phyloP scores from a whole-genome alignment of 2,329 filamentous ascomycete species.

The Akanthomyces uredinophilus region DNA sequence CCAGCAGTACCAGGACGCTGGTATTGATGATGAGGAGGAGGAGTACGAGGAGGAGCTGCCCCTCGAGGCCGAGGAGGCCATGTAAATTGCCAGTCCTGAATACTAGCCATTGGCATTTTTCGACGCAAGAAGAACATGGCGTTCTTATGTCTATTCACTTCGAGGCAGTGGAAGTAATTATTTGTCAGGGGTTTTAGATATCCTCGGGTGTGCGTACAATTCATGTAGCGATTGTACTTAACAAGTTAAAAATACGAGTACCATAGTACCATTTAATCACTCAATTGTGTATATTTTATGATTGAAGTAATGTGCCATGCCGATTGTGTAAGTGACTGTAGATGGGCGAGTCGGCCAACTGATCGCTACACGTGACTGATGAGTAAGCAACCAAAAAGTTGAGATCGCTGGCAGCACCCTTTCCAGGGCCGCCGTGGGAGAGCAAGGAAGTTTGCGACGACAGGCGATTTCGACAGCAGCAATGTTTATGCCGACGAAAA shows the following conservation, averaged over 20 bases:
- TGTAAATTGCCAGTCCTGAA: constrained; percentile 25
- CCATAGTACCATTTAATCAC: constrained; percentile 24
- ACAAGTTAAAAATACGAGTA: constrained; percentile 27
- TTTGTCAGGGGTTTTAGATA: constrained; percentile 34
- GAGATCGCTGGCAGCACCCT: neutral
- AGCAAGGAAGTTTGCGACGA: constrained; percentile 8
- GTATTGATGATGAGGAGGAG: constrained; percentile 87
- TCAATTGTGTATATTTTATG: neutral
- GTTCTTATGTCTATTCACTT: constrained; percentile 19
- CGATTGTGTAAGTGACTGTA: constrained; percentile 7
- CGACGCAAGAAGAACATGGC: neutral
- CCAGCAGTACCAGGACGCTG: constrained; percentile 99
- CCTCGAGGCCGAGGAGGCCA: constrained; percentile 60
- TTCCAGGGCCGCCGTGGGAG: constrained; percentile 1
- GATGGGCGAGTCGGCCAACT: neutral
- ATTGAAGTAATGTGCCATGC: neutral
- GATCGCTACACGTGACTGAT: constrained; percentile 26
- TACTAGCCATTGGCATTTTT: constrained; percentile 6
- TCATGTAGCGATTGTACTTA: constrained; percentile 28
- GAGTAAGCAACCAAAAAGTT: constrained; percentile 32
- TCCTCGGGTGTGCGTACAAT: constrained; percentile 32
- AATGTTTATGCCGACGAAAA: constrained; percentile 63
- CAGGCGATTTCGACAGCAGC: constrained; percentile 28
- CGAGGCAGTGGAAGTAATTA: constrained; percentile 27
- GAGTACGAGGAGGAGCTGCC: constrained; percentile 33